Percentiles rank a stretch among this genome's conserved stretches.
phyloP scores from a whole-genome alignment of 768 basidiomycete species.

The Hemileccinum impolitum region DNA sequence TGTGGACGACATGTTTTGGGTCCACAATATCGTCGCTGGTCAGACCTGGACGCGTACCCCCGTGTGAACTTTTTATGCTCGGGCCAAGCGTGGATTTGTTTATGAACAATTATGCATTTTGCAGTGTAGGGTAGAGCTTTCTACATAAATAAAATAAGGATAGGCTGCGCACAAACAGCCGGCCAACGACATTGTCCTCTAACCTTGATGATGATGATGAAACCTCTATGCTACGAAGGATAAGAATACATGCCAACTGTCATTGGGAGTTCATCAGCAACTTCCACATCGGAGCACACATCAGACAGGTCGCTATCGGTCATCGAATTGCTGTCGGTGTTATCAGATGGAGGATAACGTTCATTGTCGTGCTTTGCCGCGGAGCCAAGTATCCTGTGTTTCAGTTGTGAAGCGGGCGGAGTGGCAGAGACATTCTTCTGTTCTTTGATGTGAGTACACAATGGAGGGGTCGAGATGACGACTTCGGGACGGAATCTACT shows the following conservation, averaged over 20 bases:
- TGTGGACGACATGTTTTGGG: constrained; percentile 38
- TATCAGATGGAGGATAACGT: constrained; percentile 24
- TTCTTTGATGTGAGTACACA: constrained; percentile 14
- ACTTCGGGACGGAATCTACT: constrained; percentile 18
- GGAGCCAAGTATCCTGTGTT: constrained; percentile 19
- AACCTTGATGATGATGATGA: constrained; percentile 5
- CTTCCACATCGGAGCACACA: constrained; percentile 20
- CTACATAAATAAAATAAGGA: constrained; percentile 35
- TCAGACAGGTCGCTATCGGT: constrained; percentile 29
- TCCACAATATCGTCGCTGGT: neutral
- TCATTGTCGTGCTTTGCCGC: constrained; percentile 15
- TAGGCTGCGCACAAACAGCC: constrained; percentile 15
- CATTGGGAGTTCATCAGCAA: constrained; percentile 25
- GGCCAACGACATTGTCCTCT: constrained; percentile 8
- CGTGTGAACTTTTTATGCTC: constrained; percentile 21
- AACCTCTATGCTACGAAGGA: constrained; percentile 14
- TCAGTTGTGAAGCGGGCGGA: constrained; percentile 21
- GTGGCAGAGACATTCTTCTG: constrained; percentile 15
- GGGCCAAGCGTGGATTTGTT: neutral
- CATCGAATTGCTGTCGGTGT: constrained; percentile 12
- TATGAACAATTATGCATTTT: constrained; percentile 2
- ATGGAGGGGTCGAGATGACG: constrained; percentile 14
- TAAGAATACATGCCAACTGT: constrained; percentile 9
- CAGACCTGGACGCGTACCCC: constrained; percentile 7
- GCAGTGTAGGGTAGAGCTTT: constrained; percentile 2